Conservation (phyloP, 495 filamentous ascomycete species). For the Gamarada debralockiae region DNA sequence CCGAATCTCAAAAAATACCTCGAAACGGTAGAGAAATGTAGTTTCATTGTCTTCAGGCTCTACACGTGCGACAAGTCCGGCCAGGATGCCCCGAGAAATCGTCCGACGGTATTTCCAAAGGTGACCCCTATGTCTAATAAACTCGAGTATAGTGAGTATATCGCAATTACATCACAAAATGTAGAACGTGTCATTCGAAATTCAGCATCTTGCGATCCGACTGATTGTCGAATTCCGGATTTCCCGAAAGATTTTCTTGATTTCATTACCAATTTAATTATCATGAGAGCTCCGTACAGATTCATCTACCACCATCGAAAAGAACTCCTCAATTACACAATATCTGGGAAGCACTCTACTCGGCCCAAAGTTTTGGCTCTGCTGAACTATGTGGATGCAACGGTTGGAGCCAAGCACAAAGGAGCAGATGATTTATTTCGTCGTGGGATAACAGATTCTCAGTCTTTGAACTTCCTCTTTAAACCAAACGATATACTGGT, state of each 20-base stretch:
- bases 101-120: background rate
- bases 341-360: background rate
- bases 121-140: too few relatives aligned
- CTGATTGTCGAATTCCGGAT: too few relatives aligned
- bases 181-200: background rate
- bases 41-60: background rate
- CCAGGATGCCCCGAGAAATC: background rate
- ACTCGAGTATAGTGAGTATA: background rate
- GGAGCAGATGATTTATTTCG: conserved; percentile 2
- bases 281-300: background rate
- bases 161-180: background rate
- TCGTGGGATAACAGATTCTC: background rate
- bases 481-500: background rate
- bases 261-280: background rate
- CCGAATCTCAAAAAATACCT: background rate
- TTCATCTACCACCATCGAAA: background rate
- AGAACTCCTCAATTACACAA: background rate
- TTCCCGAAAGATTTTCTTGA: background rate
- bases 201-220: background rate
- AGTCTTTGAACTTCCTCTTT: background rate
- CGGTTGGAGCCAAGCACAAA: background rate
- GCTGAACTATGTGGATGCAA: background rate
- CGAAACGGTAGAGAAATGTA: background rate
- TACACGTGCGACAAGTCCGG: background rate
- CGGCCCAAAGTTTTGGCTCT: background rate